Percentiles rank a stretch among this genome's conserved stretches.
These are phyloP conservation scores for Naganishia vaughanmartiniae DNA, from an alignment of 768 basidiomycete species.

Conservation along the genomic window DNA sequence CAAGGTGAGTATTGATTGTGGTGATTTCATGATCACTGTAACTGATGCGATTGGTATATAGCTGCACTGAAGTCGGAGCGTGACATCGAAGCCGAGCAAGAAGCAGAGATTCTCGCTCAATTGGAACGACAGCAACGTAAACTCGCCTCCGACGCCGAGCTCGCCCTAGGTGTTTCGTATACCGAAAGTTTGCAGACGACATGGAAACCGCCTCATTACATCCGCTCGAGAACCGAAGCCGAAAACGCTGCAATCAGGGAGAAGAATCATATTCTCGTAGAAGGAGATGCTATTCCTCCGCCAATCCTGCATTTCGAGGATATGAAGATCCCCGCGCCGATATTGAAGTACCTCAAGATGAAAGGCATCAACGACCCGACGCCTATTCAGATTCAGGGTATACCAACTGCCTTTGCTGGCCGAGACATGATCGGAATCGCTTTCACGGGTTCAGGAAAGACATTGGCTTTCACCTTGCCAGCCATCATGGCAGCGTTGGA, in stretches of 20 bases:
- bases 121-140: slow-evolving; percentile 80
- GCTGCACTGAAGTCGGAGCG: slow-evolving; percentile 83
- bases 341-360: slow-evolving; percentile 75
- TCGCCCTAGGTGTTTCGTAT: slow-evolving; percentile 89
- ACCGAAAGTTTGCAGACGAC: slow-evolving; percentile 78
- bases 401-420: slow-evolving; percentile 91
- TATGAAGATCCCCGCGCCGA: slow-evolving; percentile 93
- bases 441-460: slow-evolving; percentile 98
- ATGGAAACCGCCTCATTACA: slow-evolving; percentile 82
- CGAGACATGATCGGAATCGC: slow-evolving; percentile 98
- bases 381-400: slow-evolving; percentile 95
- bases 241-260: slow-evolving; percentile 75
- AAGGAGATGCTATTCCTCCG: slow-evolving; percentile 88
- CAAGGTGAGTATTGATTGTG: slow-evolving; percentile 60
- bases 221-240: slow-evolving; percentile 67
- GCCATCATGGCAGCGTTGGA: slow-evolving; percentile 94
- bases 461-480: slow-evolving; percentile 96
- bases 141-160: slow-evolving; percentile 84
- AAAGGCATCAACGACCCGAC: slow-evolving; percentile 84
- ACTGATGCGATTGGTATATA: slow-evolving; percentile 42
- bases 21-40: background rate
- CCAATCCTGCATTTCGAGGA: slow-evolving; percentile 92
- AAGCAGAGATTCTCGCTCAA: slow-evolving; percentile 85
- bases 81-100: slow-evolving; percentile 82
- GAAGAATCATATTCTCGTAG: slow-evolving; percentile 90